Evolutionary conservation across 164 flowering plant species (phyloP).

Genomic region (Hamamelis virginiana): DNA sequence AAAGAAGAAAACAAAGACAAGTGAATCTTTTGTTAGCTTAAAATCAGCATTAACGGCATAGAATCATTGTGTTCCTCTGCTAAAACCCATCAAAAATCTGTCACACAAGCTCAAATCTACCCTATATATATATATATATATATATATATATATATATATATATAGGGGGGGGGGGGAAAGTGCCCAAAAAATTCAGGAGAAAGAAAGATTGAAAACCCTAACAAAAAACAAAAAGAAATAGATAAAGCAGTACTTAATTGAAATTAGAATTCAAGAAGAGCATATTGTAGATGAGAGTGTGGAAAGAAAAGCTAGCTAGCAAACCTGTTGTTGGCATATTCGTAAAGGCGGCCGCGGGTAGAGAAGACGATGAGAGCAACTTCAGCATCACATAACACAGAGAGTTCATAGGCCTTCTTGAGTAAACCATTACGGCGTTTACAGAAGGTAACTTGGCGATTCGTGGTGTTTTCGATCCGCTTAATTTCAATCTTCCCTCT

Average conservation of each 20-base stretch:
- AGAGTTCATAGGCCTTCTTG: constrained; percentile 59
- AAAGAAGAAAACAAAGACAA: constrained; percentile 13
- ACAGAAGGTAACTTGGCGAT: constrained; percentile 65
- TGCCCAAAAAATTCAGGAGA: neutral
- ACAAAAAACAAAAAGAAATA: neutral
- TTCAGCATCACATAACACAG: constrained; percentile 62
- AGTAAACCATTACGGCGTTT: constrained; percentile 61
- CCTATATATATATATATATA: neutral
- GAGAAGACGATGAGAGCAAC: constrained; percentile 61
- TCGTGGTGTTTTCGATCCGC: constrained; percentile 64
- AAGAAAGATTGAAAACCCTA: neutral
- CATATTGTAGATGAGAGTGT: no score
- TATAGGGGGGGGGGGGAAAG: neutral
- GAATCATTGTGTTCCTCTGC: neutral
- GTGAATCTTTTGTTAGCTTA: constrained; percentile 8
- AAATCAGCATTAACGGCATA: neutral
- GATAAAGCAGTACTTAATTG: neutral
- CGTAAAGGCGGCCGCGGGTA: constrained; percentile 61
- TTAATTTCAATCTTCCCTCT: constrained; percentile 66
- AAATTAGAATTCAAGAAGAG: no score
- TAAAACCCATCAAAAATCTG: constrained; percentile 1
- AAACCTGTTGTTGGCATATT: constrained; percentile 63
- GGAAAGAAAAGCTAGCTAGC: neutral
- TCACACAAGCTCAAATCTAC: constrained; percentile 8
- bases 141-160: neutral